phyloP scores from a whole-genome alignment of 1,284 basidiomycete genomes.

The Kwoniella shivajii region DNA sequence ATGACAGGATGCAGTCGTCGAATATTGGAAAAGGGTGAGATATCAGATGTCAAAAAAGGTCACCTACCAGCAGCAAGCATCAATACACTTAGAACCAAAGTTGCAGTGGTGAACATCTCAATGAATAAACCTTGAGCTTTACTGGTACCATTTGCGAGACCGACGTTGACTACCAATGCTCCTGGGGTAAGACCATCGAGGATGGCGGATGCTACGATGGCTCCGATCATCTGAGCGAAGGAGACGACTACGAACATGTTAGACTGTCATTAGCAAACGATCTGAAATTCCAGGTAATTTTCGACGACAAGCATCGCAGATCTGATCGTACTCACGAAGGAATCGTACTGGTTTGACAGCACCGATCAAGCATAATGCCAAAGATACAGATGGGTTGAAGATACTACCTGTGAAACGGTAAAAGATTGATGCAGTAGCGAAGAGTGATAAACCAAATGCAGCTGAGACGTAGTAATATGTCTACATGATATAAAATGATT shows the following conservation, averaged over 20 bases:
- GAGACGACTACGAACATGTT: slow-evolving; percentile 61
- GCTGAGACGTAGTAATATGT: slow-evolving; percentile 63
- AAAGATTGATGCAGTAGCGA: slow-evolving; percentile 72
- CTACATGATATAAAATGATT: slow-evolving; percentile 3
- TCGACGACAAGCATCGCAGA: background rate
- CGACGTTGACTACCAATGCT: slow-evolving; percentile 62
- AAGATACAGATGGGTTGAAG: slow-evolving; percentile 71
- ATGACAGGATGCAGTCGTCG: slow-evolving; percentile 15
- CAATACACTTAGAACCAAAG: slow-evolving; percentile 56
- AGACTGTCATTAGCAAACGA: too few relatives aligned
- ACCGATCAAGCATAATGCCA: slow-evolving; percentile 65
- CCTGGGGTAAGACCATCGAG: slow-evolving; percentile 66
- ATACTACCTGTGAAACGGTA: slow-evolving; percentile 69
- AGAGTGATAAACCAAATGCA: slow-evolving; percentile 67
- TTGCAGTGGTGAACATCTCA: slow-evolving; percentile 69
- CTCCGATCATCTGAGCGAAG: slow-evolving; percentile 59
- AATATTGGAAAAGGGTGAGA: slow-evolving; percentile 11
- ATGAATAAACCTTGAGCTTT: slow-evolving; percentile 63
- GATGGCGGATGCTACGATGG: slow-evolving; percentile 58
- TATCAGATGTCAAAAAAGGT: slow-evolving; percentile 21
- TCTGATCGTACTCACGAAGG: slow-evolving; percentile 42
- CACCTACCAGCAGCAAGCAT: slow-evolving; percentile 61
- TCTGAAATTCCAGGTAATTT: too few relatives aligned
- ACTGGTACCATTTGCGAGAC: slow-evolving; percentile 31
- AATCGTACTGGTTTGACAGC: slow-evolving; percentile 65